Percentiles rank a stretch among this genome's conserved stretches.
phyloP scores from a whole-genome alignment of 2,329 filamentous ascomycete species.

The Monosporascus cannonballus region DNA sequence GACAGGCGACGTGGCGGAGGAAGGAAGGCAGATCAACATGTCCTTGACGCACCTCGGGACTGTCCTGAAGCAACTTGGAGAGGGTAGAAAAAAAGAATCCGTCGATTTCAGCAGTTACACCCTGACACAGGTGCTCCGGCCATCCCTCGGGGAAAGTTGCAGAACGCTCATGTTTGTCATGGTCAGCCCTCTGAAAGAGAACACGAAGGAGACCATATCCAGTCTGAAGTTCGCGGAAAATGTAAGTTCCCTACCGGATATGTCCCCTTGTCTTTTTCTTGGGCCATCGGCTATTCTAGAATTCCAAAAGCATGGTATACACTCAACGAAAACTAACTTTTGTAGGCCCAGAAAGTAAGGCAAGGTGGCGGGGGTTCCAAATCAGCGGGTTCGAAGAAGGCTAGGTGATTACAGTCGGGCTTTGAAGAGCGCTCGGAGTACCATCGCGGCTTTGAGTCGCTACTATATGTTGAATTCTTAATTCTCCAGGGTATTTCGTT shows the following conservation, averaged over 20 bases:
- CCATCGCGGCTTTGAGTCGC: no score
- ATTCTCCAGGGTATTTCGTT: not conserved
- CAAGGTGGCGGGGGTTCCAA: not conserved
- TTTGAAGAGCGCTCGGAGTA: not conserved
- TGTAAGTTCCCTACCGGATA: slow-evolving; percentile 41
- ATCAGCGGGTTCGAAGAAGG: not conserved
- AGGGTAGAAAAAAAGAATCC: slow-evolving; percentile 63
- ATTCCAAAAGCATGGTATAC: not conserved
- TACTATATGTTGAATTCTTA: not conserved
- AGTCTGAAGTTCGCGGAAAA: slow-evolving; percentile 95
- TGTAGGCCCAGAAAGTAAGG: slow-evolving; percentile 1
- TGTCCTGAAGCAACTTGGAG: slow-evolving; percentile 88
- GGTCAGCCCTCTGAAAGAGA: slow-evolving; percentile 86
- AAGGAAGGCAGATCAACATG: slow-evolving; percentile 97
- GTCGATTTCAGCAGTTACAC: slow-evolving; percentile 96
- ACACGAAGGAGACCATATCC: slow-evolving; percentile 87
- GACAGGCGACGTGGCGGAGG: slow-evolving; percentile 80
- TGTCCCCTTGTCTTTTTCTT: not conserved
- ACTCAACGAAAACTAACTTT: not conserved
- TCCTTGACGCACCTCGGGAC: slow-evolving; percentile 87
- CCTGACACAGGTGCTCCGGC: slow-evolving; percentile 91
- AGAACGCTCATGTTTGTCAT: slow-evolving; percentile 99
- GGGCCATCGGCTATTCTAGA: no score
- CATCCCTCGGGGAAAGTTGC: slow-evolving; percentile 88
- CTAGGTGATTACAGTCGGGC: not conserved